Evolutionary conservation across 1,139 yeast genomes (phyloP), one percentile per base, ranked within the genome.

Genomic region (Zygosaccharomyces pseudobailii): DNA sequence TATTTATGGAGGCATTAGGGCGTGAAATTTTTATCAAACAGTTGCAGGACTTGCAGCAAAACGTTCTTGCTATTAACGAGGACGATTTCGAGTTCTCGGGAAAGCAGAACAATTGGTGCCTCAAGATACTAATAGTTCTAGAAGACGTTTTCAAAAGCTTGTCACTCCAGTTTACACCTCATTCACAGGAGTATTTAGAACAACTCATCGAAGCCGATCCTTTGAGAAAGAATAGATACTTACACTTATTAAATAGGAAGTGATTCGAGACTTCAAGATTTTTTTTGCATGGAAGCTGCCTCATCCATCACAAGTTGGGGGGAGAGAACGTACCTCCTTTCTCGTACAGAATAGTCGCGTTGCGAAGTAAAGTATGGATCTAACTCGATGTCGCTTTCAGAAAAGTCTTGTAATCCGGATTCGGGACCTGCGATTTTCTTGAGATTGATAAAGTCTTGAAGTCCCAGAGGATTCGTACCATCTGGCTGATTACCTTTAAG

Each of bases 41-140:
- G 23, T 66, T 84, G 35, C 55, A 68, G 4, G 63, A 68, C 3
- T 76, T 79, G 42, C 56, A 63, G 5, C 62, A 63, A 6, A 61
- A 59, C 8, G 70, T 84, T 6, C 58, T 69, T 5, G 84, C 82
- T 52, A 71, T 85, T 49, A 84, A 84, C 57, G 78, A 75, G 36
- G 87, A 85, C 56, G 76, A 73, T 47, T 72, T 73, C 3, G 89
- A 83, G 45, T 77, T 78, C 53, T 71, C 76, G 6, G 77, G 78
- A 1, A 63, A 62, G 47, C 86, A 82, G 50, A 82, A 83, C 57
- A 72, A 73, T 40, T 84, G 92, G 88, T 85, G 92, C 55, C 66
- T 84, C 50, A 82, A 84, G 55, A 70, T 77, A 6, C 68, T 77
- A 22, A 63, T 80, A 5, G 70, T 72, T 28, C 68, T 82, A 17